Evolutionary conservation across 768 basidiomycete species (phyloP).

Genomic region (Glaciozyma martinii): DNA sequence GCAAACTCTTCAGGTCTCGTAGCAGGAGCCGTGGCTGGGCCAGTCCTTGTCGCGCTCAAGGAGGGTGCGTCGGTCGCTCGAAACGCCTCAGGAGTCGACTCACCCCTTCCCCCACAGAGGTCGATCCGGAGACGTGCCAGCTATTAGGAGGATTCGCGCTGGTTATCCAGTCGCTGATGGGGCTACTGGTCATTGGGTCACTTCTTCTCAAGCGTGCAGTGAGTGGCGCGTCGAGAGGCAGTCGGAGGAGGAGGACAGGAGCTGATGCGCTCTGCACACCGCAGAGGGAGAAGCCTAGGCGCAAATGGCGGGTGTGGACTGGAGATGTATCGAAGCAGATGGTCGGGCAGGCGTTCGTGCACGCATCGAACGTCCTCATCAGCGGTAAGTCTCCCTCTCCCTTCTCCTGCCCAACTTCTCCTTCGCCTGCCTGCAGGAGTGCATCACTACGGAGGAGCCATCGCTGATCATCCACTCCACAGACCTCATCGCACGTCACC

Average conservation of each 20-base stretch:
- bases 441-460: background rate
- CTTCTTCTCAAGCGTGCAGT: slow-evolving; percentile 68
- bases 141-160: slow-evolving; percentile 49
- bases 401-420: background rate
- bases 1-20: no score
- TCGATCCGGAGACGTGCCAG: background rate
- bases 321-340: slow-evolving; percentile 89
- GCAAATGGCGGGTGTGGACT: slow-evolving; percentile 89
- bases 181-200: slow-evolving; percentile 69
- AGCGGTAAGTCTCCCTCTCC: slow-evolving; percentile 1
- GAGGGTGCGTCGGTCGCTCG: no score
- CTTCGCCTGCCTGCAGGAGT: background rate
- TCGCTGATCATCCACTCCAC: slow-evolving; percentile 49
- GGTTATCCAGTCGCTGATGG: slow-evolving; percentile 51
- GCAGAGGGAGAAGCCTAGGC: slow-evolving; percentile 66
- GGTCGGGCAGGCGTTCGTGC: slow-evolving; percentile 62
- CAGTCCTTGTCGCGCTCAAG: no score
- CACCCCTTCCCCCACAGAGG: background rate
- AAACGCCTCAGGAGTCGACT: no score
- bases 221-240: no score
- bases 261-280: no score
- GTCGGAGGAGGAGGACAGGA: no score
- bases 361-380: slow-evolving; percentile 57
- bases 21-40: no score
- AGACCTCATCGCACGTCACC: slow-evolving; percentile 59